Percentiles rank a stretch among this genome's conserved stretches.
Conservation (phyloP, 2,329 filamentous ascomycete species). For the Colletotrichum truncatum region DNA sequence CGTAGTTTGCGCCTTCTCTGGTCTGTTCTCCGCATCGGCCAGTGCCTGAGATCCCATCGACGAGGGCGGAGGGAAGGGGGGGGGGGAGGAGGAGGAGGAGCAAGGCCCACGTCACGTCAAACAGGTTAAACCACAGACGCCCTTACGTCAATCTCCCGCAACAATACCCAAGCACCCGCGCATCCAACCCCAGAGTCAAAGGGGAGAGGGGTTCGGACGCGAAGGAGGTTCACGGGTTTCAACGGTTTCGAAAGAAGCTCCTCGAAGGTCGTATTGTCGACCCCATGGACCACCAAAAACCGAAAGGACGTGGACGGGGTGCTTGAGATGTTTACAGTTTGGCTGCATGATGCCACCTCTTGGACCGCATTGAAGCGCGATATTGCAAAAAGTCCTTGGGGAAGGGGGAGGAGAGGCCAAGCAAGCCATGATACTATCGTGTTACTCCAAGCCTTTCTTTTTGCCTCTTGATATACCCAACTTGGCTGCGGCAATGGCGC, state of each 20-base stretch:
- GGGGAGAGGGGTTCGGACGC: neutral
- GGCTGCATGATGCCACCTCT: conserved; percentile 3
- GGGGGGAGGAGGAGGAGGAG: neutral
- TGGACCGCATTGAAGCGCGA: neutral
- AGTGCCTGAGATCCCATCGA: neutral
- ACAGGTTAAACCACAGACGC: conserved; percentile 10
- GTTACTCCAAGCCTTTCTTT: neutral
- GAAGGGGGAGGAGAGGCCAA: neutral
- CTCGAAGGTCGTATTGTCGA: conserved; percentile 14
- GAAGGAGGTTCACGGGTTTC: conserved; percentile 11
- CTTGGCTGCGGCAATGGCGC: neutral
- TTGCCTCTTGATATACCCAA: neutral
- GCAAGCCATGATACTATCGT: neutral
- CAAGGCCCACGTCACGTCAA: conserved; percentile 4
- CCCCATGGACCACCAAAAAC: neutral
- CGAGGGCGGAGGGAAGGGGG: neutral
- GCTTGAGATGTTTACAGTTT: neutral
- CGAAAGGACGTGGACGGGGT: neutral
- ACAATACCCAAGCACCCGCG: conserved; percentile 3
- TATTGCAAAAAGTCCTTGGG: neutral
- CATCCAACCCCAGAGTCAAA: neutral
- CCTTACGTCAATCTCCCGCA: conserved; percentile 24
- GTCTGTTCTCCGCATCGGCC: conserved; percentile 10
- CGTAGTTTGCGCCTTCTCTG: too few relatives aligned
- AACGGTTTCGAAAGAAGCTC: conserved; percentile 26